These are phyloP conservation scores for Leptomonas pyrrhocoris DNA, from an alignment of 208 protist genomes.

Conservation along the genomic window DNA sequence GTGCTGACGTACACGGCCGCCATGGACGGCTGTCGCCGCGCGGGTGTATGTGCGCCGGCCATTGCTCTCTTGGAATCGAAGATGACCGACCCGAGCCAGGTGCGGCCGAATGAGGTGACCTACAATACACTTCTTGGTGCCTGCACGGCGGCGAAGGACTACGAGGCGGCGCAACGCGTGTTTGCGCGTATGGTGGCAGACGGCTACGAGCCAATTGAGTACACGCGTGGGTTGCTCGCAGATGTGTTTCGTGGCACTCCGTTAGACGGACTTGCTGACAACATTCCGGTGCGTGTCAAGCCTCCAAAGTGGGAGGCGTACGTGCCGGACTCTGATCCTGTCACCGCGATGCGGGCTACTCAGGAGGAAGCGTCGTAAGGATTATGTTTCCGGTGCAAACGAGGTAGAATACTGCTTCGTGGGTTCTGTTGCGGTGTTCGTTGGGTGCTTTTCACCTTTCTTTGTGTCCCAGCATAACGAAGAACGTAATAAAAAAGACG, in stretches of 20 bases:
- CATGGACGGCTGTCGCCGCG: constrained; percentile 86
- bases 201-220: constrained; percentile 73
- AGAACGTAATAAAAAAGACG: too few species aligned
- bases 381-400: not conserved
- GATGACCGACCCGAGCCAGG: constrained; percentile 56
- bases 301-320: constrained; percentile 41
- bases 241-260: constrained; percentile 58
- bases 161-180: constrained; percentile 54
- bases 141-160: constrained; percentile 63
- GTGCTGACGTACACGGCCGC: constrained; percentile 90
- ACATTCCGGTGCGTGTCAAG: constrained; percentile 60
- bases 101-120: constrained; percentile 85
- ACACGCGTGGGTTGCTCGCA: constrained; percentile 64
- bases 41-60: constrained; percentile 67
- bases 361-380: constrained; percentile 29
- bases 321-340: constrained; percentile 78
- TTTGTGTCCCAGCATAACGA: too few species aligned
- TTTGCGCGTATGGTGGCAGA: constrained; percentile 83
- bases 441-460: too few species aligned
- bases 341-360: constrained; percentile 57
- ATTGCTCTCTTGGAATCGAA: constrained; percentile 53
- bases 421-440: too few species aligned
- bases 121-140: constrained; percentile 85
- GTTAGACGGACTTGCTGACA: constrained; percentile 66
- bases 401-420: not conserved